A percentile compares a stretch with the other conserved stretches of the same genome.
These are phyloP conservation scores for Starmerella sirachaensis DNA, from an alignment of 805 yeast genomes.

Conservation along the genomic window DNA sequence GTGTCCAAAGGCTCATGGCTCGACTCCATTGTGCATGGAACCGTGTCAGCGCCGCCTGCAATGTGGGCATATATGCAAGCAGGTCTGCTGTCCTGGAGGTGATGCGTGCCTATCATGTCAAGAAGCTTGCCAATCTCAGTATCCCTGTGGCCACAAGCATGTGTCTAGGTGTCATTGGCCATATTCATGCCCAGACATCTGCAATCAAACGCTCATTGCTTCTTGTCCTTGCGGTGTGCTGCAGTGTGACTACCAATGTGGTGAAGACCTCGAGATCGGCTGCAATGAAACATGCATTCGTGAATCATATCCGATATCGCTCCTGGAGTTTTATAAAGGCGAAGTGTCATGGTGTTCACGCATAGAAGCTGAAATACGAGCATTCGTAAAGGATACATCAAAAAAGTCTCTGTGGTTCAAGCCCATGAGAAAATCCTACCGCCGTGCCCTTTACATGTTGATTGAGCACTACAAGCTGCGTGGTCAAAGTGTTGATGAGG, in stretches of 20 bases:
- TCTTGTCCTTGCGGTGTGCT: slow-evolving; percentile 56
- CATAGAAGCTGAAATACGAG: slow-evolving; percentile 42
- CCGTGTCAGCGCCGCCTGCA: slow-evolving; percentile 2
- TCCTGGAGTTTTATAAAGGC: slow-evolving; percentile 33
- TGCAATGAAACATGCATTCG: slow-evolving; percentile 52
- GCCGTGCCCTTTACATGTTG: slow-evolving; percentile 56
- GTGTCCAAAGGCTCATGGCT: neutral
- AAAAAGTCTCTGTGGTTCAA: slow-evolving; percentile 46
- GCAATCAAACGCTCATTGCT: slow-evolving; percentile 37
- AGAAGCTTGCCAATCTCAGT: neutral
- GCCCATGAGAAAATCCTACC: slow-evolving; percentile 60
- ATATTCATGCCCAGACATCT: slow-evolving; percentile 40
- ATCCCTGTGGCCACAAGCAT: slow-evolving; percentile 13
- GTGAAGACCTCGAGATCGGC: slow-evolving; percentile 28
- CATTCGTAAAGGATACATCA: slow-evolving; percentile 35
- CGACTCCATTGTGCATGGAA: slow-evolving; percentile 1
- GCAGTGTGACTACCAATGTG: slow-evolving; percentile 46
- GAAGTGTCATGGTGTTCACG: slow-evolving; percentile 55
- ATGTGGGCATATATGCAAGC: slow-evolving; percentile 15
- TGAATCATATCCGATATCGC: slow-evolving; percentile 28
- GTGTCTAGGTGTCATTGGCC: slow-evolving; percentile 38
- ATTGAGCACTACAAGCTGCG: slow-evolving; percentile 47
- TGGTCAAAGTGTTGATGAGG: slow-evolving; percentile 68
- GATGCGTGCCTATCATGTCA: slow-evolving; percentile 11
- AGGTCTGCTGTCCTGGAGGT: slow-evolving; percentile 7